A percentile compares a stretch with the other conserved stretches of the same genome.
Evolutionary conservation across 1,139 yeast species (phyloP).

Genomic region (Hansenula anomala): DNA sequence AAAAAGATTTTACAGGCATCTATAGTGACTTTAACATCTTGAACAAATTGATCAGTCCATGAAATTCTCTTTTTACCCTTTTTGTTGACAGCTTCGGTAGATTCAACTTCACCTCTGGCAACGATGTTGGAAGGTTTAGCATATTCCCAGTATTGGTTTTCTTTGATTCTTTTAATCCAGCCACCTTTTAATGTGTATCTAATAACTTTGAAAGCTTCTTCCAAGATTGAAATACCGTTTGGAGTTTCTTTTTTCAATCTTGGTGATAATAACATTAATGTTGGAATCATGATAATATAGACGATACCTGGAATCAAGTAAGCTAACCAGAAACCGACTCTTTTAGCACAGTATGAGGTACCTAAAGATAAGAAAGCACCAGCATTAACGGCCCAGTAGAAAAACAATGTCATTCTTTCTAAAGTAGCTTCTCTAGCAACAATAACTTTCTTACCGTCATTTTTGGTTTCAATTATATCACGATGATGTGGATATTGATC

Average conservation of each 20-base stretch:
- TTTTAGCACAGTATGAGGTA: conserved; percentile 62
- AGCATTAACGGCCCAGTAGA: conserved; percentile 72
- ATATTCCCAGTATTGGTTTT: conserved; percentile 42
- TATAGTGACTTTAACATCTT: conserved; percentile 51
- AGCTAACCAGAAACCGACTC: conserved; percentile 72
- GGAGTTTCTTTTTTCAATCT: conserved; percentile 30
- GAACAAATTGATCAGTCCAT: conserved; percentile 46
- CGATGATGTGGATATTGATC: conserved; percentile 58
- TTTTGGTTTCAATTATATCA: conserved; percentile 52
- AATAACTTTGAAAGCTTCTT: conserved; percentile 34
- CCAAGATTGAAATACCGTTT: conserved; percentile 44
- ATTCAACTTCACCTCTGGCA: conserved; percentile 1
- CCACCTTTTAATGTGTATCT: conserved; percentile 34
- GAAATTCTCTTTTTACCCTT: conserved; percentile 32
- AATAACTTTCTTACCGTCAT: conserved; percentile 60
- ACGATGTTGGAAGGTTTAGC: conserved; percentile 43
- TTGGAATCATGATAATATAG: conserved; percentile 40
- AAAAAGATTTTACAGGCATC: conserved; percentile 54
- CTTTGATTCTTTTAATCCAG: conserved; percentile 31
- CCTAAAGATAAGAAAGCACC: conserved; percentile 75
- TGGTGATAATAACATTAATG: conserved; percentile 33
- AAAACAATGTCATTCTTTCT: conserved; percentile 67
- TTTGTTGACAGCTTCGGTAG: conserved; percentile 12
- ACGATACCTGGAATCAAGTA: conserved; percentile 49
- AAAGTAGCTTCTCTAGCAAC: conserved; percentile 67